A percentile compares a stretch with the other conserved stretches of the same genome.
phyloP scores from a whole-genome alignment of 129 eudicot species.

The Ambrosia artemisiifolia region DNA sequence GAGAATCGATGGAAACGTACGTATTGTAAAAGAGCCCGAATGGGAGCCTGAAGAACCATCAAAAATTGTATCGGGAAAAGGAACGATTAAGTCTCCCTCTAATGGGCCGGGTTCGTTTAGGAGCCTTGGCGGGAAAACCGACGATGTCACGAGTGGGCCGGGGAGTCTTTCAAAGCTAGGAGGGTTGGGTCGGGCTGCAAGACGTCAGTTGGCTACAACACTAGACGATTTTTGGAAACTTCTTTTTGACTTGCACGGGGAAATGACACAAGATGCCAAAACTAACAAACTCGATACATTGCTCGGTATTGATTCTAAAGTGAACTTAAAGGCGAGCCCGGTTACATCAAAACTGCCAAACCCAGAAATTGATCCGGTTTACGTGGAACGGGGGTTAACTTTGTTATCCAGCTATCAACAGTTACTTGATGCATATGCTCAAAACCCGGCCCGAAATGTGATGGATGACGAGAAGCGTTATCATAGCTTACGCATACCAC shows the following conservation, averaged over 20 bases:
- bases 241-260: slow-evolving; percentile 89
- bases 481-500: slow-evolving; percentile 71
- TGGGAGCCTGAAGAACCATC: slow-evolving; percentile 54
- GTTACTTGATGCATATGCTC: slow-evolving; percentile 50
- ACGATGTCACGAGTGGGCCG: slow-evolving; percentile 65
- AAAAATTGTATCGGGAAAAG: slow-evolving; percentile 31
- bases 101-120: slow-evolving; percentile 77
- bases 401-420: slow-evolving; percentile 55
- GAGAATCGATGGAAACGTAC: slow-evolving; percentile 45
- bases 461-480: slow-evolving; percentile 83
- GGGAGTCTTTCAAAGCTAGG: slow-evolving; percentile 87
- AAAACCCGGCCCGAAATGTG: slow-evolving; percentile 34
- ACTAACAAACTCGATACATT: slow-evolving; percentile 63
- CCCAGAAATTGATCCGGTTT: slow-evolving; percentile 39
- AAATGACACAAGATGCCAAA: slow-evolving; percentile 63
- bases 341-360: slow-evolving; percentile 12
- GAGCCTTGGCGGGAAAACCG: slow-evolving; percentile 70
- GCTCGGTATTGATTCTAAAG: slow-evolving; percentile 56
- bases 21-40: slow-evolving; percentile 39
- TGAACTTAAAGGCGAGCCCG: slow-evolving; percentile 41
- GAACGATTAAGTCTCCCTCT: slow-evolving; percentile 34
- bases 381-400: slow-evolving; percentile 47
- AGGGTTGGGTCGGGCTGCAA: slow-evolving; percentile 89
- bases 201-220: slow-evolving; percentile 69
- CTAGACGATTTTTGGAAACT: slow-evolving; percentile 97